These are phyloP conservation scores for Trichosporon inkin DNA, from an alignment of 1,284 basidiomycete genomes.

Conservation along the genomic window DNA sequence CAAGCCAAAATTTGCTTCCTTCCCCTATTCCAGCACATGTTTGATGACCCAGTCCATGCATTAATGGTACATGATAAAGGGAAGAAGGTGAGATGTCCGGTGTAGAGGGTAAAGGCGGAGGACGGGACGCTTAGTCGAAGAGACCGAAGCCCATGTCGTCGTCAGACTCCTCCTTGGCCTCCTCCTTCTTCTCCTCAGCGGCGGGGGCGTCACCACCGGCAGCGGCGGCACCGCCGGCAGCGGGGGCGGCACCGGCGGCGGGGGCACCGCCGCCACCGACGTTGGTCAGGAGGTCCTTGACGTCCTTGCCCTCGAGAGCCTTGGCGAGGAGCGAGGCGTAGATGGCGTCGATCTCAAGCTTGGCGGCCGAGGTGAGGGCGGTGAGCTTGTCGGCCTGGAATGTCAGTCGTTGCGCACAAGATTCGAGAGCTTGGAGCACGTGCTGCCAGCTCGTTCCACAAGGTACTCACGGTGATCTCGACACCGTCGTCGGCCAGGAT, in stretches of 20 bases:
- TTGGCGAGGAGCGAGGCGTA: slow-evolving; percentile 96
- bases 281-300: slow-evolving; percentile 91
- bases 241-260: slow-evolving; percentile 60
- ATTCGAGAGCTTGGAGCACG: too few relatives aligned
- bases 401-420: not conserved
- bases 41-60: slow-evolving; percentile 6
- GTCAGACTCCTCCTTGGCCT: slow-evolving; percentile 72
- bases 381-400: slow-evolving; percentile 82
- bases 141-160: slow-evolving; percentile 90
- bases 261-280: slow-evolving; percentile 79
- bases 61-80: slow-evolving; percentile 9
- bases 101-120: not conserved
- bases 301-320: slow-evolving; percentile 95
- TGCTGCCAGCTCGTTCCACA: too few relatives aligned
- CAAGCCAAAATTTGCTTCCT: too few relatives aligned
- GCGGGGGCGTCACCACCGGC: slow-evolving; percentile 61
- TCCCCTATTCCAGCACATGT: not conserved
- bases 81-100: slow-evolving; percentile 5
- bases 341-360: slow-evolving; percentile 88
- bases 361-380: slow-evolving; percentile 75
- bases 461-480: slow-evolving; percentile 92
- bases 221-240: slow-evolving; percentile 54
- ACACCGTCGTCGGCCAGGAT: slow-evolving; percentile 95
- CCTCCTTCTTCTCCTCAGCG: slow-evolving; percentile 76
- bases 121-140: slow-evolving; percentile 61